Evolutionary conservation across 2,329 filamentous ascomycete genomes (phyloP).

Genomic region (Penicillium vulpinum): DNA sequence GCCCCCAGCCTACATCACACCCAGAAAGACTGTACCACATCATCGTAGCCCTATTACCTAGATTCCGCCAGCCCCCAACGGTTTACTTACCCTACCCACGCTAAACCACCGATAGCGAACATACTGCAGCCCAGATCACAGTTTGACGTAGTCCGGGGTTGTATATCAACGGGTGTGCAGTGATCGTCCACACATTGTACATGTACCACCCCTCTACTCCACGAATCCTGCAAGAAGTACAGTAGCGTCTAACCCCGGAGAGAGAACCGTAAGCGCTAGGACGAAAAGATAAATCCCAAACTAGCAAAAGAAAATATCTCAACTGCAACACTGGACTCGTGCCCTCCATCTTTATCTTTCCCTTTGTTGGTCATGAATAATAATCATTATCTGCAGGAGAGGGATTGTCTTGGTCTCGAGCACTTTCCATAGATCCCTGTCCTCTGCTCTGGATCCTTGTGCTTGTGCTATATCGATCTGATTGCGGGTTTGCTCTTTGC

Average conservation of each 20-base stretch:
- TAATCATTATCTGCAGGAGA: neutral
- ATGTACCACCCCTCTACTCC: constrained; percentile 11
- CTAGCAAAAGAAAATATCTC: neutral
- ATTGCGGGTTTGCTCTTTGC: neutral
- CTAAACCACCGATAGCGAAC: neutral
- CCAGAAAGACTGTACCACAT: neutral
- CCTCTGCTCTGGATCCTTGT: neutral
- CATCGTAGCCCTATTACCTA: neutral
- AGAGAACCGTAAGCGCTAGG: neutral
- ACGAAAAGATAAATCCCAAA: neutral
- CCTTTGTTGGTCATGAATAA: neutral
- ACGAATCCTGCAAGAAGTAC: constrained; percentile 11
- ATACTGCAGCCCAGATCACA: neutral
- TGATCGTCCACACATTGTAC: constrained; percentile 16
- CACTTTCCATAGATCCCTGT: neutral
- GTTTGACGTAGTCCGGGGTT: constrained; percentile 17
- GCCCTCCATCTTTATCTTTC: neutral
- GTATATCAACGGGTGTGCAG: constrained; percentile 17
- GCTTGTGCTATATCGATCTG: constrained; percentile 9
- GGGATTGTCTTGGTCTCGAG: constrained; percentile 2
- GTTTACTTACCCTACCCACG: neutral
- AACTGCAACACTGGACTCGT: neutral
- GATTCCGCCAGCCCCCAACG: neutral
- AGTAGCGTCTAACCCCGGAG: neutral
- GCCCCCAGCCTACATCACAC: neutral